Evolutionary conservation across 176 grass and related monocot species (phyloP), one percentile per base, ranked within the genome.

Genomic region (Eleusine indica): DNA sequence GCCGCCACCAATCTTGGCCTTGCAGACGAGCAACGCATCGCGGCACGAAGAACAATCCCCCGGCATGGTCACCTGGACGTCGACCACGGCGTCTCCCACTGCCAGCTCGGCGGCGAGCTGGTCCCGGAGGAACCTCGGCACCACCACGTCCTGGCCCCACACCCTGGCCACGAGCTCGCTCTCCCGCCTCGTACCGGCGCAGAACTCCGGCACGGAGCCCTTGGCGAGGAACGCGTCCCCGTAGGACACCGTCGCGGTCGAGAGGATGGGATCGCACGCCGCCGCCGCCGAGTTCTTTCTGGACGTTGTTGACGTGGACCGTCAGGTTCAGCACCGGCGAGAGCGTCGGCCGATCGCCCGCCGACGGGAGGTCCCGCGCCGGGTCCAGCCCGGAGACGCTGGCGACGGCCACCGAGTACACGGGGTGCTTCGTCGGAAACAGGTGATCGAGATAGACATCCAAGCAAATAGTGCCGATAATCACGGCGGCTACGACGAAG

Each of bases 291-390:
- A 1, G 0, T 6, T 0, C 21, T 60, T 25, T 3, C 1, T 5
- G 3, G 7, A 5, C 0, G 72, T 54, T 66, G 43, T 29, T 51
- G 47, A 84, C 7, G 82, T 19, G 82, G 35, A 84, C 7, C 2
- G 82, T 84, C 61, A 83, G 37, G 72, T 84, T 76, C 62, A 76
- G 14, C 62, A 76, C 82, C 62, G 72, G 72, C 10, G 62, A 53
- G 28, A 73, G 22, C 46, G 71, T 32, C 46, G 46, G 25, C 71
- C 71, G 71, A 47, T 1, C 71, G 22, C n/a, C 14, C 22, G 44
- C 70, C 44, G 46, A 9, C 70, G 46, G 4, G 70, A 52, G n/a
- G 61, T 73, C 71, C 25, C 47, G 71, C 71, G 25, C 71, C 71
- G 71, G 71, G 47, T 83, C 61, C n/a, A 76, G 62, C 35, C 72